Evolutionary conservation across 768 basidiomycete genomes (phyloP).

Genomic region (Mycena amicta): DNA sequence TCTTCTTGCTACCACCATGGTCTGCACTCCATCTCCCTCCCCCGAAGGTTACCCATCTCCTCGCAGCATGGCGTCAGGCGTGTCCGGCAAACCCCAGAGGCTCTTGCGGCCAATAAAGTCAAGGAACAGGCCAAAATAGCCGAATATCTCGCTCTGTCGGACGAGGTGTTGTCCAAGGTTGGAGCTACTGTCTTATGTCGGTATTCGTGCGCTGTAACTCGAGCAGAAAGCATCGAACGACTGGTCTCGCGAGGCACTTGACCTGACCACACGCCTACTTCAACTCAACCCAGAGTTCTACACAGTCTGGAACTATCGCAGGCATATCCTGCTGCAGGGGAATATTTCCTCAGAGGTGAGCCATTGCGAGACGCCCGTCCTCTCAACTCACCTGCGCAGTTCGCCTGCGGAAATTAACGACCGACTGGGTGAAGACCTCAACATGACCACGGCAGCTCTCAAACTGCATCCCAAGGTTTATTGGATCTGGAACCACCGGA

Average conservation of each 20-base stretch:
- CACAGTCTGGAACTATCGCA: conserved; percentile 93
- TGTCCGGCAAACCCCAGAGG: conserved; percentile 57
- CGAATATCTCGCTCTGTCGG: conserved; percentile 69
- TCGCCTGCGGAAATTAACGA: conserved; percentile 61
- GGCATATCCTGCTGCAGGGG: conserved; percentile 75
- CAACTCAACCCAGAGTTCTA: conserved; percentile 94
- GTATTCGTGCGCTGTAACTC: conserved; percentile 12
- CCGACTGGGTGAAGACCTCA: conserved; percentile 71
- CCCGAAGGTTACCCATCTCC: conserved; percentile 5
- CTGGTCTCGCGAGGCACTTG: conserved; percentile 73
- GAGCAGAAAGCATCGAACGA: conserved; percentile 69
- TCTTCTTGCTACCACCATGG: conserved; percentile 21
- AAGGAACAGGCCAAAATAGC: conserved; percentile 77
- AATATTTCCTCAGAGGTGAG: conserved; percentile 68
- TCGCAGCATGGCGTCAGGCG: conserved; percentile 75
- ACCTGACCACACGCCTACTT: conserved; percentile 76
- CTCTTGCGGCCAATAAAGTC: conserved; percentile 63
- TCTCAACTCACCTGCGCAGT: conserved; percentile 40
- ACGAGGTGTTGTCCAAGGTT: conserved; percentile 67
- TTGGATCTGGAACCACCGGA: conserved; percentile 97
- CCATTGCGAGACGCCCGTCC: neutral
- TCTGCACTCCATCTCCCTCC: conserved; percentile 16
- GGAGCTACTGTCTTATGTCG: conserved; percentile 25
- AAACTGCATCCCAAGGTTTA: conserved; percentile 93
- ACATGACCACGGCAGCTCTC: conserved; percentile 79